A percentile compares a stretch with the other conserved stretches of the same genome.
phyloP scores from a whole-genome alignment of 2,329 filamentous ascomycete genomes.

The Hymenoscyphus salicellus region DNA sequence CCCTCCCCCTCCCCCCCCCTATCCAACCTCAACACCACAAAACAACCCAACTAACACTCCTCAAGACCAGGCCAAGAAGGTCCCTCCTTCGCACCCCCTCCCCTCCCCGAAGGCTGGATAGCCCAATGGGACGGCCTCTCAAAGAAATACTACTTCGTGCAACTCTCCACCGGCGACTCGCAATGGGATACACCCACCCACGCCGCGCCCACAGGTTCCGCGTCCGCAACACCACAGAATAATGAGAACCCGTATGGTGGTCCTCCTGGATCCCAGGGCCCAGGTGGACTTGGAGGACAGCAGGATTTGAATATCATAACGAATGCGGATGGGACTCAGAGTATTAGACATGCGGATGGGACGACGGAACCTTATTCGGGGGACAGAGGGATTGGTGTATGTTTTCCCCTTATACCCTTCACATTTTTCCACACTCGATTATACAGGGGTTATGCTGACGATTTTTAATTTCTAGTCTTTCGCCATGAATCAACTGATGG shows the following conservation, averaged over 20 bases:
- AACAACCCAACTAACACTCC: constrained; percentile 11
- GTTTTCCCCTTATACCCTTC: constrained; percentile 34
- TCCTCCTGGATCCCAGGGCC: constrained; percentile 33
- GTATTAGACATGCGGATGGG: constrained; percentile 58
- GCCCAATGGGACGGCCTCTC: constrained; percentile 65
- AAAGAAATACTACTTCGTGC: constrained; percentile 69
- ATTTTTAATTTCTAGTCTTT: constrained; percentile 24
- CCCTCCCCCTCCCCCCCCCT: too few relatives aligned
- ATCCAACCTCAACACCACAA: neutral
- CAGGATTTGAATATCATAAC: constrained; percentile 48
- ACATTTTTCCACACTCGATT: neutral
- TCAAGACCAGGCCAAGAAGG: constrained; percentile 37
- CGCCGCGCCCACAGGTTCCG: constrained; percentile 60
- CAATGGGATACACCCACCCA: constrained; percentile 72
- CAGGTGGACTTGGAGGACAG: constrained; percentile 22
- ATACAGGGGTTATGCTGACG: constrained; percentile 15
- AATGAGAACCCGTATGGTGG: constrained; percentile 62
- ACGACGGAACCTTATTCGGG: constrained; percentile 53
- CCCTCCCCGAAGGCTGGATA: constrained; percentile 64
- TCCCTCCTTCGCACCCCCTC: constrained; percentile 47
- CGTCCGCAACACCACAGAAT: constrained; percentile 46
- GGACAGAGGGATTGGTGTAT: constrained; percentile 64
- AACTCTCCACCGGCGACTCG: constrained; percentile 67
- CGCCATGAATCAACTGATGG: constrained; percentile 37
- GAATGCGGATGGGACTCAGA: constrained; percentile 61